Base-by-base conservation (phyloP, 176 grass and related monocot species). In the Elaeis guineensis region DNA sequence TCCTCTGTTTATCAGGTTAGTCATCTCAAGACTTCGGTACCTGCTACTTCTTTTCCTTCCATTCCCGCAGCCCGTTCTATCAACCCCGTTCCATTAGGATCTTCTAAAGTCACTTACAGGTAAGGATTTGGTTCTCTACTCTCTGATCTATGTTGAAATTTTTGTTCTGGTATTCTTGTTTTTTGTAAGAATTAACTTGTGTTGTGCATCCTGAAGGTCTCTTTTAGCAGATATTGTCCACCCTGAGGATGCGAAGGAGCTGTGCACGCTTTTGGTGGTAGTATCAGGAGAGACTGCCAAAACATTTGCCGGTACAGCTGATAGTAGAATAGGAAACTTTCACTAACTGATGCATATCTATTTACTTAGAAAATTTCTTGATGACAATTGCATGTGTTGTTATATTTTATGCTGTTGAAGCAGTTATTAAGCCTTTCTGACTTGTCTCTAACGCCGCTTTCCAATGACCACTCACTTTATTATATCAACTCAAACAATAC, bases 211-310 rank as follows among this genome's bases (percentile, higher is more conserved):
- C 20, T 67, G 5, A 80, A 80, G 78, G 65, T 16, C 59, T 44
- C 44, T 64, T 80, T 55, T 80, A 52, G 65, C 64, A n/a, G 59
- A 69, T 56, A 30, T 64, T 16, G 66, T 80, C 59, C 65, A 75
- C 54, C 12, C 21, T 17, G 44, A 75, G 32, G 63, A 80, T 68
- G 35, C 69, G 24, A 64, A 50, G 49, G 65, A 74, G 19, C 64
- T 80, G 15, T 74, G 78, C 72, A 58, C 69, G 62, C 51, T 57
- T 53, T 61, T 80, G 44, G 54, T 75, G 61, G 16, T 69, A 58
- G 58, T 55, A 52, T 74, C 78, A 52, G 67, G 52, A 32, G 57
- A 74, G 25, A 52, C 59, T 58, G 65, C 59, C 3, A 29, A 63
- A 64, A 30, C 64, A 55, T 58, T 52, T 74, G 7, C n/a, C 32